Percentiles rank a stretch among this genome's conserved stretches.
Evolutionary conservation across 2,329 filamentous ascomycete species (phyloP).

Genomic region (Cladophialophora psammophila): DNA sequence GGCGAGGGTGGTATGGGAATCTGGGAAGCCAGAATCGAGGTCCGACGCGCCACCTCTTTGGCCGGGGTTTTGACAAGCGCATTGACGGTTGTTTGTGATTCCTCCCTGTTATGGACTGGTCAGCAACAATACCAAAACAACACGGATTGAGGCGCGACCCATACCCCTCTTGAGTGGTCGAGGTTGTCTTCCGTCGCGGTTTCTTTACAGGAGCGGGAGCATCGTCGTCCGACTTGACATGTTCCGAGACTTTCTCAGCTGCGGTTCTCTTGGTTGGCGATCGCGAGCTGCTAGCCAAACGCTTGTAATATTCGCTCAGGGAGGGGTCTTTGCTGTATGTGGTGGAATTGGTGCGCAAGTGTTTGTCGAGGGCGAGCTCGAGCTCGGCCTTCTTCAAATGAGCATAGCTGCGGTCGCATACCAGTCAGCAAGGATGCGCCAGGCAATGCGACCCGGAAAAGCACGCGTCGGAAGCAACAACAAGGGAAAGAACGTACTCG

Average conservation of each 20-base stretch:
- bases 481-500: slow-evolving; percentile 65
- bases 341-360: slow-evolving; percentile 72
- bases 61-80: slow-evolving; percentile 42
- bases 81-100: slow-evolving; percentile 29
- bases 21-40: slow-evolving; percentile 58
- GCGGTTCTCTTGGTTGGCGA: slow-evolving; percentile 66
- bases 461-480: slow-evolving; percentile 27
- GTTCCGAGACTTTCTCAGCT: slow-evolving; percentile 47
- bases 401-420: slow-evolving; percentile 38
- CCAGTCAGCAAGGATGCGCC: slow-evolving; percentile 35
- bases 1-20: slow-evolving; percentile 82
- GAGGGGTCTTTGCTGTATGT: slow-evolving; percentile 68
- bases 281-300: slow-evolving; percentile 61
- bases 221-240: slow-evolving; percentile 50
- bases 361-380: slow-evolving; percentile 75
- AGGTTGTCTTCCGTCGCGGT: slow-evolving; percentile 39
- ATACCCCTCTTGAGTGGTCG: slow-evolving; percentile 44
- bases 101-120: slow-evolving; percentile 31
- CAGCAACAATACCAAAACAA: slow-evolving; percentile 36
- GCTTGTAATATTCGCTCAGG: slow-evolving; percentile 79
- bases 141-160: slow-evolving; percentile 38
- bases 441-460: slow-evolving; percentile 20
- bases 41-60: slow-evolving; percentile 49
- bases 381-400: slow-evolving; percentile 53
- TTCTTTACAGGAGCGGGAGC: slow-evolving; percentile 45